Percentiles rank a stretch among this genome's conserved stretches.
Evolutionary conservation across 495 filamentous ascomycete genomes (phyloP).

Genomic region (Penicillium crystallinum): DNA sequence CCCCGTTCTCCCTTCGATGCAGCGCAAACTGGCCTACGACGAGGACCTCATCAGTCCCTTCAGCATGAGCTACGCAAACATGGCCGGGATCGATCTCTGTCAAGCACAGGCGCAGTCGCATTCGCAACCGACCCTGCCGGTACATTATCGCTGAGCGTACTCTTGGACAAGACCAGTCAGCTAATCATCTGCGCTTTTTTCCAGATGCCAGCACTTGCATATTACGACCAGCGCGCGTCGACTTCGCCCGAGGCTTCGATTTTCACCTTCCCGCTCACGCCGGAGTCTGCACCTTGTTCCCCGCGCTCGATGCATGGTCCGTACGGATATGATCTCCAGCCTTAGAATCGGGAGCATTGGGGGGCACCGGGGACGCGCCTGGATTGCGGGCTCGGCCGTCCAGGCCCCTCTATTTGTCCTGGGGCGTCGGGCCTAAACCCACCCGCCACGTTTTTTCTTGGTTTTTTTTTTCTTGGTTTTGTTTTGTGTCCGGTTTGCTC

Average conservation of each 20-base stretch:
- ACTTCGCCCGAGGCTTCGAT: slow-evolving; percentile 33
- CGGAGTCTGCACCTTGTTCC: slow-evolving; percentile 33
- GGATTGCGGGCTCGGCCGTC: slow-evolving; percentile 1
- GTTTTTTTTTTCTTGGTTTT: neutral
- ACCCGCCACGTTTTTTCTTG: slow-evolving; percentile 6
- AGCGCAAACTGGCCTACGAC: slow-evolving; percentile 38
- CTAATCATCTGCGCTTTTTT: slow-evolving; percentile 21
- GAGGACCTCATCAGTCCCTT: slow-evolving; percentile 71
- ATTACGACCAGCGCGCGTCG: slow-evolving; percentile 67
- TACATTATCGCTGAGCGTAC: slow-evolving; percentile 49
- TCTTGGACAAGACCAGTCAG: slow-evolving; percentile 3
- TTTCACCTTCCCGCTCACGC: slow-evolving; percentile 37
- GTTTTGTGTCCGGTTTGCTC: neutral
- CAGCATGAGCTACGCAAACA: slow-evolving; percentile 67
- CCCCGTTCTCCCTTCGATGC: slow-evolving; percentile 55
- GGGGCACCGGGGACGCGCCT: neutral
- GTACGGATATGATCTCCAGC: slow-evolving; percentile 25
- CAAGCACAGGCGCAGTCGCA: slow-evolving; percentile 28
- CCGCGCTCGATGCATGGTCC: slow-evolving; percentile 24
- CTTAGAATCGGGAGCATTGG: neutral
- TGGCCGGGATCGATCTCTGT: slow-evolving; percentile 71
- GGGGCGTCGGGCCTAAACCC: neutral
- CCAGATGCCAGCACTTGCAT: slow-evolving; percentile 81
- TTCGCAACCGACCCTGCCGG: slow-evolving; percentile 25
- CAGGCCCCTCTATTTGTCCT: too few species aligned